Base-by-base conservation (phyloP, 2,329 filamentous ascomycete genomes). In the Aspergillus fumigatus region DNA sequence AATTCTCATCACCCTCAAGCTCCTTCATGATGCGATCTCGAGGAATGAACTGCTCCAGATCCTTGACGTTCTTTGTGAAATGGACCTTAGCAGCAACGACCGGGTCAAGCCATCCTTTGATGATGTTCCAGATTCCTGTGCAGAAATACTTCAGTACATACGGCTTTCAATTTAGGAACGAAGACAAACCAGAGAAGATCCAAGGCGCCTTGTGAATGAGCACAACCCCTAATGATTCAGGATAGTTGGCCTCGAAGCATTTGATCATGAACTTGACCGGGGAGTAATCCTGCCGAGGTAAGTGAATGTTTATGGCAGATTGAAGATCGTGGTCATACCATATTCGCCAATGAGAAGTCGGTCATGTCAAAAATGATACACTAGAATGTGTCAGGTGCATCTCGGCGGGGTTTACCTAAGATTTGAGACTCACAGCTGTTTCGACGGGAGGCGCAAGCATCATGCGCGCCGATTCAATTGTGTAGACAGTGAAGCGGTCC, bases 211-310 rank as follows among this genome's bases (percentile, higher is more conserved):
- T 96, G 80, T 99, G 94, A 40, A 99, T 90, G 48, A 97, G 83
- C 2, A 97, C 90, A 2, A 88, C 83, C 27, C 93, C 94, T 1
- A 99, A 82, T 50, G 86, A 93, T 74, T 99, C 94, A 0, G 94
- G 94, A 67, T 97, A 99, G 73, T 99, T 97, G 58, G 94, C 94
- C 77, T 99, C 94, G 70, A 99, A 99, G 74, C 92, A 96, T 75
- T 96, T 96, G 75, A 99, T 97, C 88, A 99, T 97, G 77, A 97
- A 99, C 70, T 96, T 99, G 56, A 99, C 90, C 1, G 94, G 93
- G 0, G 89, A 85, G 73, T 97, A 97, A 73, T 99, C 94, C 86
- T 88, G 55, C 11, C 11, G 23, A 48, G 52, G 4, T 61, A 55
- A 60, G 40, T 29, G 21, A 54, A 26, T 29, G 41, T 8, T 27